Evolutionary conservation across 768 basidiomycete species (phyloP), one percentile per base, ranked within the genome.

Genomic region (Termitomyces sp.): DNA sequence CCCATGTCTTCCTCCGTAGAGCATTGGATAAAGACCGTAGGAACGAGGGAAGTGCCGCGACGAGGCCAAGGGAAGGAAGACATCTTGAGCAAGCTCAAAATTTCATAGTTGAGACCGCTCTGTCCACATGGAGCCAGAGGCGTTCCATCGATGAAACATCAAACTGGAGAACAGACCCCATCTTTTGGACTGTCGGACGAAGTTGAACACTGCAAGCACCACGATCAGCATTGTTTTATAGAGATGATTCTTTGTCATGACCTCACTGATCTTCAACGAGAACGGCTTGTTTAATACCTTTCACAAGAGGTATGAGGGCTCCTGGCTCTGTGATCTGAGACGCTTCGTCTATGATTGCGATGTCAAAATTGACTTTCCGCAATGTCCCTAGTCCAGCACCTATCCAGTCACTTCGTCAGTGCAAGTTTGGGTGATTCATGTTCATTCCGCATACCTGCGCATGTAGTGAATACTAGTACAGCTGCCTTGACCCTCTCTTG

Each of bases 211-310:
- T 89, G 56, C 14, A 11, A 21, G 3, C 14, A n/a, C 3, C 5
- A 14, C 3, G 2, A 27, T 59, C 34, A 56, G 50, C 19, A 17
- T 11, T 40, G 10, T 16, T 38, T 41, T 4, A 11, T 3, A 8
- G 19, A 9, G 19, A 16, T 21, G 8, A 9, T 48, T 14, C 14
- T 10, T 32, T 14, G 25, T 27, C 8, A 47, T n/a, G 21, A 16
- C 84, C n/a, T 72, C 62, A 89, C 87, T 88, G 86, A 62, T 88
- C 85, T 10, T 87, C 87, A 4, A 88, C 86, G 12, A 89, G 70
- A 5, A 87, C 77, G 0, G 82, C 85, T 47, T 77, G 71, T 47
- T 70, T 68, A 43, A 82, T 78, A 3, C 84, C 86, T 64, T 88
- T 88, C 10, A 86, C 84, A 4, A 89, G 72, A 0, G 87, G 85